A percentile compares a stretch with the other conserved stretches of the same genome.
Evolutionary conservation across 2,329 filamentous ascomycete genomes (phyloP).

Genomic region (Xylaria sp.): DNA sequence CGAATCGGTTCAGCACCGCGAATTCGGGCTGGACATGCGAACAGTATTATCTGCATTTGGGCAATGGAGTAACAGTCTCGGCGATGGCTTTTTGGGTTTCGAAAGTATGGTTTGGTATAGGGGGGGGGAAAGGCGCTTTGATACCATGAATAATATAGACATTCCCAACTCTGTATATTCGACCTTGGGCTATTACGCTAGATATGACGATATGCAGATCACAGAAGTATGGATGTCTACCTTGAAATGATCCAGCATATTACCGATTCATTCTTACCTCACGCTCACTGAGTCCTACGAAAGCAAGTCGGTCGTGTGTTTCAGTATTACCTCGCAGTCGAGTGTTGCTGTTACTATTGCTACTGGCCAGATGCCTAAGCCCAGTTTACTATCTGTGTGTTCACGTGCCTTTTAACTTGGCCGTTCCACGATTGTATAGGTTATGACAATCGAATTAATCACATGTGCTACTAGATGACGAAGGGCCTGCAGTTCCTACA

Average conservation of each 20-base stretch:
- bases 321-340: too few species aligned
- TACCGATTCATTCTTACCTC: too few species aligned
- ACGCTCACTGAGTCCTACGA: too few species aligned
- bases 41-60: neutral
- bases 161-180: neutral
- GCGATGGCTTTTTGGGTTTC: neutral
- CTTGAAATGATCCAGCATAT: neutral
- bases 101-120: neutral
- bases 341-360: too few species aligned
- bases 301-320: too few species aligned
- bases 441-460: too few species aligned
- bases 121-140: constrained; percentile 2
- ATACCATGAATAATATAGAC: neutral
- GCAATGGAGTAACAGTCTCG: neutral
- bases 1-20: neutral
- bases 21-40: neutral
- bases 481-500: too few species aligned
- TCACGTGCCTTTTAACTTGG: too few species aligned
- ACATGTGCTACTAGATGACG: too few species aligned
- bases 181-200: neutral
- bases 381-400: too few species aligned
- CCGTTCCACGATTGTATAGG: too few species aligned
- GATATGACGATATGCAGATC: neutral
- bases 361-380: too few species aligned
- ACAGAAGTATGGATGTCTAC: neutral